Evolutionary conservation across 495 filamentous ascomycete genomes (phyloP), one percentile per base, ranked within the genome.

Genomic region (Hypoxylon lienhwacheense): DNA sequence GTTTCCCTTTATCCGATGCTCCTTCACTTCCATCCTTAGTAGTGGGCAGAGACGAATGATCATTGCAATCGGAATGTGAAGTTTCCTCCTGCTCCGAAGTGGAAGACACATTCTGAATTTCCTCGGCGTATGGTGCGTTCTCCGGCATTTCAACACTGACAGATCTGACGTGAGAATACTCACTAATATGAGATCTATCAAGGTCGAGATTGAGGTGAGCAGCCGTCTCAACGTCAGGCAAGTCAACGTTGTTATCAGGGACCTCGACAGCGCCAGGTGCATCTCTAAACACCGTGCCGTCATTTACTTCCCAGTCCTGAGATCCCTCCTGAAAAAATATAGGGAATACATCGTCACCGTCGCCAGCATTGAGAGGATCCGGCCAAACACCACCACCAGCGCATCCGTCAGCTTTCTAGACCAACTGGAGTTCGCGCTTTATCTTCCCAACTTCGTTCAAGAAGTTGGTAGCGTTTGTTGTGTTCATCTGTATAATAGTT

Each of bases 391-490:
- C 7, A 32, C 7, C 29, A 40, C 24, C 43, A 43, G 12, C 16
- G 7, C 32, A 8, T 24, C 14, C 53, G 52, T 46, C 31, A 46
- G 65, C 14, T 6, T 52, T 16, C 62, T 67, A 65, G 20, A 52
- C 62, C 43, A 52, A 58, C 59, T 65, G 62, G 44, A 77, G 66
- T 42, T 65, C 61, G 39, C 56, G 68, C 63, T 77, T 69, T 5
- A 77, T 52, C 40, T 68, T 68, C 15, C 71, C 66, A 26, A 75
- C 64, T 16, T 72, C 67, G 2, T 68, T 55, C 10, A 67, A 59
- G 29, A 78, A 77, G 36, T 47, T 65, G 34, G 69, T 75, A 4
- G 75, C 73, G 55, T 71, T 77, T 0, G 70, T 68, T 24, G 70
- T 65, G 39, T 63, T 76, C 72, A 78, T 65, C 75, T 78, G 45